A percentile compares a stretch with the other conserved stretches of the same genome.
Evolutionary conservation across 495 filamentous ascomycete species (phyloP).

Genomic region (Xylaria nigripes): DNA sequence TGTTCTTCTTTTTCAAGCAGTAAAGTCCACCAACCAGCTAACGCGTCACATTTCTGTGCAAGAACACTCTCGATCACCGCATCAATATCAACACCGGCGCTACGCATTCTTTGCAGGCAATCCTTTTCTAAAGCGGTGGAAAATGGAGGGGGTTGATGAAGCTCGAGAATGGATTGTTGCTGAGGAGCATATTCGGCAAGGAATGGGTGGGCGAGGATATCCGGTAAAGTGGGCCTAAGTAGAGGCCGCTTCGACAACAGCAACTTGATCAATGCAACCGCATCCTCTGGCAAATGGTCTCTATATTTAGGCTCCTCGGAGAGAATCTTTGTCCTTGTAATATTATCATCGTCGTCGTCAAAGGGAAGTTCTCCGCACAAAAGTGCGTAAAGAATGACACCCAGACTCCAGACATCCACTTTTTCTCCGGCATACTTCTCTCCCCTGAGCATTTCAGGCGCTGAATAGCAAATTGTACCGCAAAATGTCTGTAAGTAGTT

Average conservation of each 20-base stretch:
- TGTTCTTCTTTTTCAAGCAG: slow-evolving; percentile 93
- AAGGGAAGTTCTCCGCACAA: slow-evolving; percentile 90
- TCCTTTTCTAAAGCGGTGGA: slow-evolving; percentile 84
- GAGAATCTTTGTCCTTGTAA: slow-evolving; percentile 79
- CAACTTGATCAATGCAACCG: slow-evolving; percentile 61
- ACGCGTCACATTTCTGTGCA: slow-evolving; percentile 74
- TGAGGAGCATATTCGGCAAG: slow-evolving; percentile 79
- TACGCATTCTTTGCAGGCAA: slow-evolving; percentile 85
- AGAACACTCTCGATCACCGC: slow-evolving; percentile 89
- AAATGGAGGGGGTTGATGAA: slow-evolving; percentile 77
- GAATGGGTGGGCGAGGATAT: slow-evolving; percentile 84
- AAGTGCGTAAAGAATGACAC: slow-evolving; percentile 90
- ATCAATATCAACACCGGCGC: slow-evolving; percentile 91
- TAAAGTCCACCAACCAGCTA: slow-evolving; percentile 95
- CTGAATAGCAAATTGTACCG: slow-evolving; percentile 94
- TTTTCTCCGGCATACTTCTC: slow-evolving; percentile 97
- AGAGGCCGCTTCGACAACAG: slow-evolving; percentile 85
- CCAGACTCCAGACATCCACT: slow-evolving; percentile 96
- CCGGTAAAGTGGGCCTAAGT: slow-evolving; percentile 72
- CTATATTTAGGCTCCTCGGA: slow-evolving; percentile 77
- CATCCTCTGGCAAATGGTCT: slow-evolving; percentile 67
- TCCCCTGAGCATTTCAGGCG: slow-evolving; percentile 95
- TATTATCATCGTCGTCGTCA: slow-evolving; percentile 84
- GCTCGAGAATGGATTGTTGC: slow-evolving; percentile 82
- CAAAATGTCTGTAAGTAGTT: slow-evolving; percentile 97